Base-by-base conservation (phyloP, 768 basidiomycete species). In the Trametes cingulata region DNA sequence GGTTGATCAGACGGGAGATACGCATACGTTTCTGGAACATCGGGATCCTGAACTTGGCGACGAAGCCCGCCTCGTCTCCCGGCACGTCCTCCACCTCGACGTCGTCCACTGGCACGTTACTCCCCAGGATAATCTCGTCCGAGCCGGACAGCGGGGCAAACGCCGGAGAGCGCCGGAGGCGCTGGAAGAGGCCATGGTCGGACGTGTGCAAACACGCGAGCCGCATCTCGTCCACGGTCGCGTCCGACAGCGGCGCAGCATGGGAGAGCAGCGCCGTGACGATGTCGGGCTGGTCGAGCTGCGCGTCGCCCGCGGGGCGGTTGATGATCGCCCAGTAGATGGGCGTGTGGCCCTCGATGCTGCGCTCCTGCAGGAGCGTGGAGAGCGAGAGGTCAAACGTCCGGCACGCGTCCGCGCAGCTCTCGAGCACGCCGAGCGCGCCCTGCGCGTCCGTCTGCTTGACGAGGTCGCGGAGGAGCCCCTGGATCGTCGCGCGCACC, bases 301-400 rank as follows among this genome's bases (percentile, higher is more conserved):
- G 58, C 6, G 51, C 12, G n/a, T 50, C 17, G 27, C 62, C 65
- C 6, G 76, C 68, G 0, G 78, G 78, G 2, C 79, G 80, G 56
- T 87, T 88, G 22, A 90, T 73, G 62, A 90, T 83, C 0, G 84
- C 85, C 90, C 90, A 91, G 67, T 90, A 90, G 2, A 91, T 63
- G 0, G 87, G 85, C 0, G 85, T 84, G 65, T 85, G 87, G 0
- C 75, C 76, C 65, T 90, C 89, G 37, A 90, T 83, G 9, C 76
- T 83, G 27, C 72, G 79, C 45, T 88, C 84, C 66, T 89, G 88
- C 0, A 91, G 73, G 9, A 91, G 65, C 0, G 75, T 59, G 0
- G 85, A 77, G 37, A 90, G 74, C 4, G 81, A 78, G 1, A 90
- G 63, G 17, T 72, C 73, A 37, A 85, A 77, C 0, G 77, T 68